A percentile compares a stretch with the other conserved stretches of the same genome.
These are phyloP conservation scores for Apiospora marii DNA, from an alignment of 2,329 filamentous ascomycete species.

Conservation along the genomic window DNA sequence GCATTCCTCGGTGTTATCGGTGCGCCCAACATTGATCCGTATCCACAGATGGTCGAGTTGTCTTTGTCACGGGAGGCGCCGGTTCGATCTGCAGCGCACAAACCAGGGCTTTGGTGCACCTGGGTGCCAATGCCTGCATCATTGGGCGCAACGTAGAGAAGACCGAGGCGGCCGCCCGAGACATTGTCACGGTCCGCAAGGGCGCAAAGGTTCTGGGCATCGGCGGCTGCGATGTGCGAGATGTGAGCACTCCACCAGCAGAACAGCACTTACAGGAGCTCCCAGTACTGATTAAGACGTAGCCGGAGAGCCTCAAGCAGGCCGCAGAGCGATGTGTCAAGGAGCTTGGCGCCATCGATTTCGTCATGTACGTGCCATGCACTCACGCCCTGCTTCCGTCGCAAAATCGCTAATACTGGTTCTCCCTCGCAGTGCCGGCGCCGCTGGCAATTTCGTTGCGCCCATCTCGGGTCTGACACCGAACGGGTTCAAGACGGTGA, in stretches of 20 bases:
- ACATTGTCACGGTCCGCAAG: slow-evolving; percentile 79
- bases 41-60: slow-evolving; percentile 77
- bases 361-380: slow-evolving; percentile 74
- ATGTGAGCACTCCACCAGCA: slow-evolving; percentile 52
- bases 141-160: slow-evolving; percentile 89
- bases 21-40: slow-evolving; percentile 28
- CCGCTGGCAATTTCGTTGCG: slow-evolving; percentile 94
- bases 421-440: slow-evolving; percentile 72
- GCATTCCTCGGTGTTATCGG: not conserved
- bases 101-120: slow-evolving; percentile 86
- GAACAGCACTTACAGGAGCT: not conserved
- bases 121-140: slow-evolving; percentile 94
- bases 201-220: slow-evolving; percentile 89
- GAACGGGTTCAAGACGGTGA: slow-evolving; percentile 94
- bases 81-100: slow-evolving; percentile 95
- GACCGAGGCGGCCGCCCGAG: slow-evolving; percentile 80
- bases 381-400: slow-evolving; percentile 20
- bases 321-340: slow-evolving; percentile 82
- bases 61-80: slow-evolving; percentile 94
- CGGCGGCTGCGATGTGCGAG: slow-evolving; percentile 80
- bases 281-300: not conserved
- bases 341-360: slow-evolving; percentile 90
- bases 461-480: slow-evolving; percentile 81
- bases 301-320: slow-evolving; percentile 70
- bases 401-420: not conserved